A percentile compares a stretch with the other conserved stretches of the same genome.
These are phyloP conservation scores for Cryptomeria japonica DNA, from an alignment of 75 land plant species.

Conservation along the genomic window DNA sequence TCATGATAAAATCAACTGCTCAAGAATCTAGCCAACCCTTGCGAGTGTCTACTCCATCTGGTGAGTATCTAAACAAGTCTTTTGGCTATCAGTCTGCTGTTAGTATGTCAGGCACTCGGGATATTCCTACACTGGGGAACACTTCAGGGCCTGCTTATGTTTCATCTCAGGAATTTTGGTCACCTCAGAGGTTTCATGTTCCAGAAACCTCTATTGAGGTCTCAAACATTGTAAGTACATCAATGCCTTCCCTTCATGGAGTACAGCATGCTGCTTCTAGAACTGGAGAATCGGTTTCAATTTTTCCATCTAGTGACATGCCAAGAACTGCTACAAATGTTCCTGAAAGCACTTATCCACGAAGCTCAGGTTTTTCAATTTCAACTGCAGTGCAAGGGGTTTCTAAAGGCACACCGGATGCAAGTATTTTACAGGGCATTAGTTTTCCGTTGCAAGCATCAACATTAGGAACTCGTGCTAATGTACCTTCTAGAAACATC, in stretches of 20 bases:
- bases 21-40: constrained; percentile 2
- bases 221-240: background rate
- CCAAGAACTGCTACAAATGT: constrained; percentile 7
- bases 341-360: background rate
- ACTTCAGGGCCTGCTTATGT: background rate
- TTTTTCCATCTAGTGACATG: constrained; percentile 5
- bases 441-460: background rate
- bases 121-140: background rate
- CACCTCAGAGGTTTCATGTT: constrained; percentile 6
- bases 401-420: background rate
- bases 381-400: constrained; percentile 2
- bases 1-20: background rate
- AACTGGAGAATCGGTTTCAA: background rate
- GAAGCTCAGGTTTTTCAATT: background rate
- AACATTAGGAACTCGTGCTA: background rate
- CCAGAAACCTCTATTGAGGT: constrained; percentile 2
- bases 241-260: background rate
- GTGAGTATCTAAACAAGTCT: background rate
- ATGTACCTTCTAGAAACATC: constrained; percentile 3
- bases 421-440: background rate
- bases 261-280: background rate
- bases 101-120: background rate
- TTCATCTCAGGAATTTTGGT: background rate
- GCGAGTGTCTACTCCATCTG: background rate
- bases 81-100: constrained; percentile 1